Percentiles rank a stretch among this genome's conserved stretches.
Conservation (phyloP, 495 filamentous ascomycete species). For the Neurospora intermedia region DNA sequence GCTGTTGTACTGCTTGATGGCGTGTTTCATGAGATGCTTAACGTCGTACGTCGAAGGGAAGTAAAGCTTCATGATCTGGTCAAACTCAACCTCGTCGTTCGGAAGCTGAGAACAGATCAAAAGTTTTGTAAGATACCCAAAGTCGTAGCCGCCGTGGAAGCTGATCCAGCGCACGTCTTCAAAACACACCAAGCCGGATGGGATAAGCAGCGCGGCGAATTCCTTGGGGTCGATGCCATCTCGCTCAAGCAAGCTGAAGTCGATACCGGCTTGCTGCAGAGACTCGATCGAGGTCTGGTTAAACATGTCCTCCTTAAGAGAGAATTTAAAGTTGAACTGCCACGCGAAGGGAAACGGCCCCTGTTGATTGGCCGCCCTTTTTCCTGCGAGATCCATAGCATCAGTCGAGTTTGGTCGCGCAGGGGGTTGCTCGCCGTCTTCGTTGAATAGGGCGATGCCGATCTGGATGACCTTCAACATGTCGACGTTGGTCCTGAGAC, state of each 20-base stretch:
- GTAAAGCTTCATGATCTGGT: slow-evolving; percentile 72
- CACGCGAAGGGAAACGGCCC: slow-evolving; percentile 75
- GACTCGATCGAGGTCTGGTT: slow-evolving; percentile 85
- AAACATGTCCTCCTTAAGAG: slow-evolving; percentile 91
- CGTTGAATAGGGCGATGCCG: slow-evolving; percentile 81
- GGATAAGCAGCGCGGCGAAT: slow-evolving; percentile 81
- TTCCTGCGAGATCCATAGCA: slow-evolving; percentile 35
- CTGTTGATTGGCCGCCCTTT: slow-evolving; percentile 35
- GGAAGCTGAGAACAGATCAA: slow-evolving; percentile 71
- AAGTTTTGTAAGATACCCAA: slow-evolving; percentile 92
- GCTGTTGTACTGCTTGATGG: slow-evolving; percentile 50
- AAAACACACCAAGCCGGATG: slow-evolving; percentile 79
- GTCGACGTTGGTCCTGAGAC: slow-evolving; percentile 92
- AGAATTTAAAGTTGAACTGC: slow-evolving; percentile 99
- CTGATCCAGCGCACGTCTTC: slow-evolving; percentile 91
- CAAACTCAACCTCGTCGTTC: slow-evolving; percentile 78
- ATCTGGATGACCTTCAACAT: slow-evolving; percentile 94
- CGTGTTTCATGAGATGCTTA: slow-evolving; percentile 86
- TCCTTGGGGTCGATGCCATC: slow-evolving; percentile 85
- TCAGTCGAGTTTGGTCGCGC: slow-evolving; percentile 47
- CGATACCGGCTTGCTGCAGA: slow-evolving; percentile 74
- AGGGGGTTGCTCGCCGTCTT: slow-evolving; percentile 75
- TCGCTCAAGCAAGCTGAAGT: slow-evolving; percentile 69
- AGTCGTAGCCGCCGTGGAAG: slow-evolving; percentile 98
- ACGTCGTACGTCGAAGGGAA: slow-evolving; percentile 92